phyloP scores from a whole-genome alignment of 2,329 filamentous ascomycete genomes.

The Pseudogymnoascus sp. region DNA sequence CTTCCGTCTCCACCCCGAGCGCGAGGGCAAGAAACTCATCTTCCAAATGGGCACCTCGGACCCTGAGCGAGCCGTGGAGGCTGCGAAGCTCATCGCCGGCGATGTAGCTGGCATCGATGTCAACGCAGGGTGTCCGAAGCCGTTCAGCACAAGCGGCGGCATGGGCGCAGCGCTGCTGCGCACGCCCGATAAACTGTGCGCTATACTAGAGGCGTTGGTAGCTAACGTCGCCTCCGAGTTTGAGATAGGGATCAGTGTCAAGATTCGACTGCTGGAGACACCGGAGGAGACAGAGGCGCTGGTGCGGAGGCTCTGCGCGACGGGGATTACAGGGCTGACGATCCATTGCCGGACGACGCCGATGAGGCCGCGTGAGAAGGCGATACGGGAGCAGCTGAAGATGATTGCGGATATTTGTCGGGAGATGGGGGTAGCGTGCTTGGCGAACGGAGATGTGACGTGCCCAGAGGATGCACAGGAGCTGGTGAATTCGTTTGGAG shows the following conservation, averaged over 20 bases:
- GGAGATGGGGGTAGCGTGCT: conserved; percentile 78
- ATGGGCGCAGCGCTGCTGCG: conserved; percentile 91
- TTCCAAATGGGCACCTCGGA: conserved; percentile 90
- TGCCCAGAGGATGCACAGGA: conserved; percentile 63
- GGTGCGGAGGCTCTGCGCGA: conserved; percentile 70
- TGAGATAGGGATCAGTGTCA: conserved; percentile 91
- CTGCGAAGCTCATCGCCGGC: conserved; percentile 72
- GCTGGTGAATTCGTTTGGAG: conserved; percentile 71
- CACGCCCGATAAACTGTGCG: conserved; percentile 74
- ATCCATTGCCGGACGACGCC: conserved; percentile 94
- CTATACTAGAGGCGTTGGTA: conserved; percentile 78
- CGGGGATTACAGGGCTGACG: conserved; percentile 86
- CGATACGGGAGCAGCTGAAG: conserved; percentile 74
- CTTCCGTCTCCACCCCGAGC: conserved; percentile 72
- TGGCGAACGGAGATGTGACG: conserved; percentile 92
- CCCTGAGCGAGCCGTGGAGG: conserved; percentile 73
- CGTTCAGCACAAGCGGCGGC: conserved; percentile 85
- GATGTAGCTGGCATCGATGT: conserved; percentile 94
- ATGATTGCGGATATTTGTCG: conserved; percentile 79
- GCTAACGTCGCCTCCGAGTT: conserved; percentile 67
- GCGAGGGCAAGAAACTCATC: conserved; percentile 68
- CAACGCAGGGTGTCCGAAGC: conserved; percentile 96
- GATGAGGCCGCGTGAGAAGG: conserved; percentile 85
- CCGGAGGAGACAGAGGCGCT: conserved; percentile 68
- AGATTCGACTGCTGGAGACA: conserved; percentile 82